Evolutionary conservation across 805 yeast species (phyloP), one percentile per base, ranked within the genome.

Genomic region (Clavispora santaluciae): DNA sequence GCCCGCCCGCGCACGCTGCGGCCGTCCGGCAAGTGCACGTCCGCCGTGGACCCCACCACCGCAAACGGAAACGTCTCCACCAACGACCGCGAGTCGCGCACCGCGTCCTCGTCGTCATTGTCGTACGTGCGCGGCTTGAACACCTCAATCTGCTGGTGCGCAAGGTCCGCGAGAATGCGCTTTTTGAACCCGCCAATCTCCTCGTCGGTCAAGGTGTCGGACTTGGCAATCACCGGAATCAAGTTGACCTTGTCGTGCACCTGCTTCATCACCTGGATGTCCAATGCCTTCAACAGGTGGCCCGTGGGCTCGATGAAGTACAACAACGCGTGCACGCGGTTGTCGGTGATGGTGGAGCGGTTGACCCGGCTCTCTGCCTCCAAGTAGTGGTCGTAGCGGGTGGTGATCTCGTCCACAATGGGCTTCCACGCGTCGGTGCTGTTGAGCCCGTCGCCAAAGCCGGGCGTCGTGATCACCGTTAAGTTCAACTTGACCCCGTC

Each of bases 261-360:
- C 60, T 80, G 79, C 59, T 83, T 82, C 87, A 93, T 86, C 53
- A 90, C 86, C 50, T 78, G 82, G 52, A 93, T 80, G 64, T 93
- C 99, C 56, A 93, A 73, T 15, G 96, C 82, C 61, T 83, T 86
- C 61, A 93, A 75, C 33, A 86, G 79, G 67, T 93, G 99, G 46
- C 96, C 98, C 20, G 97, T 90, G 53, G 99, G 99, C 67, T 91
- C 96, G 56, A 93, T 86, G 56, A 93, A 91, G 67, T 90, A 93
- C 48, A 93, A 68, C 60, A 89, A 80, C 24, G 96, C 98, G 63
- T 93, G 99, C 44, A 93, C 78, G 58, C 99, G 81, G 57, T 82
- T 77, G 66, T 93, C 99, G 43, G 68, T 73, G 48, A 83, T 73
- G 15, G 76, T 63, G 10, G 84, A 68, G 63, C 97, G 80, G 64